Conservation (phyloP, 1,139 yeast species). For the Saccharomyces pastorianus region DNA sequence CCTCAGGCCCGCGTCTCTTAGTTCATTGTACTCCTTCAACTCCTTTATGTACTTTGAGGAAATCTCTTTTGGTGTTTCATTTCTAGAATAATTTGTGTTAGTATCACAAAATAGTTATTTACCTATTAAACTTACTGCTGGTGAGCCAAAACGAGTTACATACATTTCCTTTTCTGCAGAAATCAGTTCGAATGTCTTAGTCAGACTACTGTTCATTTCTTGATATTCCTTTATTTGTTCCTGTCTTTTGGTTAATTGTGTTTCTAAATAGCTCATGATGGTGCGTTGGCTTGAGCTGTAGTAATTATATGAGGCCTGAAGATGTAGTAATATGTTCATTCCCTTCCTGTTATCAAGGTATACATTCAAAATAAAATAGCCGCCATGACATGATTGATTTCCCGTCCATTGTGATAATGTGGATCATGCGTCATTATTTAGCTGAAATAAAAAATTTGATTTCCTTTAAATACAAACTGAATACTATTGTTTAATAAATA, state of each 20-base stretch:
- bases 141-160: not conserved
- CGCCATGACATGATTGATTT: not conserved
- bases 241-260: not conserved
- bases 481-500: not conserved
- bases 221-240: not conserved
- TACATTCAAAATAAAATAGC: not conserved
- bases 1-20: constrained; percentile 28
- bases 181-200: not conserved
- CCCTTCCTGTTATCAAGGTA: too few relatives aligned
- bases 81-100: not conserved
- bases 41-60: constrained; percentile 20
- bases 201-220: not conserved
- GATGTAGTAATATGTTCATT: not conserved
- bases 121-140: too few relatives aligned
- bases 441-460: too few relatives aligned
- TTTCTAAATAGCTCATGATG: not conserved
- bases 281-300: not conserved
- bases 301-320: too few relatives aligned
- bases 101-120: too few relatives aligned
- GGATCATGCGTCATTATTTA: too few relatives aligned
- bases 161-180: not conserved
- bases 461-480: not conserved
- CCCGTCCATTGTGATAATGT: not conserved
- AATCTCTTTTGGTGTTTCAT: constrained; percentile 10
- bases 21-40: constrained; percentile 30